Evolutionary conservation across 2,329 filamentous ascomycete species (phyloP), one percentile per base, ranked within the genome.

Genomic region (Trichoderma breve): DNA sequence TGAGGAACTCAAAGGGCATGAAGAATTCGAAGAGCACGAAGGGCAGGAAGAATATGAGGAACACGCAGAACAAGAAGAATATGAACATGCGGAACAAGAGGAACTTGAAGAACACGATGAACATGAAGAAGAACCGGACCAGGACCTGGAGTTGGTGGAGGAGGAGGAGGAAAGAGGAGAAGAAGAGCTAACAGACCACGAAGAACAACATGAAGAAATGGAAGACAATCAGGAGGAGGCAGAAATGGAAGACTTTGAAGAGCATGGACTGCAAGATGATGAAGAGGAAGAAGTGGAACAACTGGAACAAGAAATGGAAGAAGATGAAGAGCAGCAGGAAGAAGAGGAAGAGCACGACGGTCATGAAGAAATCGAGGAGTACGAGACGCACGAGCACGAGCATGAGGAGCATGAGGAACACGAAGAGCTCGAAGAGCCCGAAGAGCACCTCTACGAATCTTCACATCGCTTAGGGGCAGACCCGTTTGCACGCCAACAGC

Each of bases 171-270:
- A 51, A 12, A 26, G 30, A 32, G n/a, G 21, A 47, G 39, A 51
- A 15, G 61, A 21, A 14, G 36, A 64, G 12, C 26, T 21, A 15
- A 26, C 28, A 15, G 39, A 15, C 11, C 47, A 9, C 9, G 36
- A 63, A 24, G 34, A 43, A 9, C 21, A 43, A 18, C 18, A 30
- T 14, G 24, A 28, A 7, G 74, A 74, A 43, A 73, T 36, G 53
- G 68, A 47, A 11, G 62, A 67, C 34, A 18, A 58, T 32, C n/a
- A 73, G 43, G 74, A 73, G 39, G 73, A 79, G 15, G 21, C 11
- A 18, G 32, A 39, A 7, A 18, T 53, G 21, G 64, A 58, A n/a
- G 32, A 53, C 6, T 53, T 36, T 28, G 64, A 57, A 26, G 63
- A 67, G 47, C 51, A 55, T 9, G 63, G 15, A 30, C 30, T 71